A percentile compares a stretch with the other conserved stretches of the same genome.
phyloP scores from a whole-genome alignment of 2,329 filamentous ascomycete genomes.

The Diplodia corticola region DNA sequence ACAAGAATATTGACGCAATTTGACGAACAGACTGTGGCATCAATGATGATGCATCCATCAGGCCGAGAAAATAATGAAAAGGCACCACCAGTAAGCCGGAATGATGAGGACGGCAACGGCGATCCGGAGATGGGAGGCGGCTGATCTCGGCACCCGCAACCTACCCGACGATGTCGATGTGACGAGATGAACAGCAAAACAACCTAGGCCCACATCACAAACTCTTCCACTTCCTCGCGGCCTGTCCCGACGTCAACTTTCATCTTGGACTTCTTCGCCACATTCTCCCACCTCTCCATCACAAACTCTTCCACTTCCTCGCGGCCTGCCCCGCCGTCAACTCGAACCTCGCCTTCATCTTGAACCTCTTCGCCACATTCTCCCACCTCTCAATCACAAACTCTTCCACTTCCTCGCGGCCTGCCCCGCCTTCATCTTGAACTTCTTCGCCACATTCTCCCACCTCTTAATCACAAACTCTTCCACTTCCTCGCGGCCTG shows the following conservation, averaged over 20 bases:
- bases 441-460: constrained; percentile 4
- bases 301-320: constrained; percentile 6
- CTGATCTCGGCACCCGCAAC: too few relatives aligned
- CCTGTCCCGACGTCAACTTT: constrained; percentile 9
- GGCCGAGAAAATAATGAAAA: not conserved
- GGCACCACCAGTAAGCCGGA: not conserved
- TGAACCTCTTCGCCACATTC: constrained; percentile 7
- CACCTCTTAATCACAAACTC: constrained; percentile 10
- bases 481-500: constrained; percentile 14
- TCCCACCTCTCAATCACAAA: constrained; percentile 12
- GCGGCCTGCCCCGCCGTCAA: constrained; percentile 7
- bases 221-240: constrained; percentile 6
- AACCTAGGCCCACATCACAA: too few relatives aligned
- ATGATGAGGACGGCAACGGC: not conserved
- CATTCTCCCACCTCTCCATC: constrained; percentile 8
- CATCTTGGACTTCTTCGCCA: constrained; percentile 3
- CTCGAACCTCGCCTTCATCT: not conserved
- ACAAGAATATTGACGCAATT: not conserved
- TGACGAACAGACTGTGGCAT: not conserved
- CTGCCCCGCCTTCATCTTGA: constrained; percentile 5
- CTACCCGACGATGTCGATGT: too few relatives aligned
- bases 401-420: constrained; percentile 6
- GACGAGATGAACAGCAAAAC: too few relatives aligned
- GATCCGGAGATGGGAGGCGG: not conserved
- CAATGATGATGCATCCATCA: not conserved